Evolutionary conservation across 768 basidiomycete species (phyloP).

Genomic region (Boletus sp.): DNA sequence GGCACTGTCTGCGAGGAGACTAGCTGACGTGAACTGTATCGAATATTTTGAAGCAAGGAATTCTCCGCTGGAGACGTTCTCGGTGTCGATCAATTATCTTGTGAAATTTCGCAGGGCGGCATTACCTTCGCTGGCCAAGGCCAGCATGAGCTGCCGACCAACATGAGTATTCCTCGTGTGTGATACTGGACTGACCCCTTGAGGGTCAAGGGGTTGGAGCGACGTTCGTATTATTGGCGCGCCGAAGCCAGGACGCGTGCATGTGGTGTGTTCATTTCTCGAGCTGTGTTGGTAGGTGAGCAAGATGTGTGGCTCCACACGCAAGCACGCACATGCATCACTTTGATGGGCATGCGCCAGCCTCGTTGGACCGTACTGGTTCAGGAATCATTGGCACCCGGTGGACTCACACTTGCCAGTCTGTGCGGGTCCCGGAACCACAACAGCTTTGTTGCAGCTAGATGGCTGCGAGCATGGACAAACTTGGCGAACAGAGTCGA

Average conservation of each 20-base stretch:
- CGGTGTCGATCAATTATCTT: neutral
- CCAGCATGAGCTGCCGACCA: neutral
- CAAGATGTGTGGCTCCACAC: too few species aligned
- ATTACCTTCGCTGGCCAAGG: neutral
- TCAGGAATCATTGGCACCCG: neutral
- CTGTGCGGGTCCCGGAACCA: neutral
- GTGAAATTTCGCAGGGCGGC: neutral
- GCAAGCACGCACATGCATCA: neutral
- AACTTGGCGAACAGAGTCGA: neutral
- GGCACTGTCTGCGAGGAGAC: neutral
- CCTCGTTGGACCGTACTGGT: constrained; percentile 1
- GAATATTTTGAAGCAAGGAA: neutral
- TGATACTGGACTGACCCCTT: neutral
- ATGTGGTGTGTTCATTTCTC: neutral
- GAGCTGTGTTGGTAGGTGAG: neutral
- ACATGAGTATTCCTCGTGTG: constrained; percentile 22
- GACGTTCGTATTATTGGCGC: neutral
- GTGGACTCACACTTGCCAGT: neutral
- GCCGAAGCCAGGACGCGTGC: neutral
- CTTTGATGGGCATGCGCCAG: neutral
- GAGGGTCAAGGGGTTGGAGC: constrained; percentile 7
- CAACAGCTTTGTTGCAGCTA: neutral
- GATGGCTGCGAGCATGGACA: neutral
- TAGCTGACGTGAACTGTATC: neutral
- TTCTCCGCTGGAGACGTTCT: neutral